Evolutionary conservation across 2,329 filamentous ascomycete genomes (phyloP).

Genomic region (Beauveria medogensis): DNA sequence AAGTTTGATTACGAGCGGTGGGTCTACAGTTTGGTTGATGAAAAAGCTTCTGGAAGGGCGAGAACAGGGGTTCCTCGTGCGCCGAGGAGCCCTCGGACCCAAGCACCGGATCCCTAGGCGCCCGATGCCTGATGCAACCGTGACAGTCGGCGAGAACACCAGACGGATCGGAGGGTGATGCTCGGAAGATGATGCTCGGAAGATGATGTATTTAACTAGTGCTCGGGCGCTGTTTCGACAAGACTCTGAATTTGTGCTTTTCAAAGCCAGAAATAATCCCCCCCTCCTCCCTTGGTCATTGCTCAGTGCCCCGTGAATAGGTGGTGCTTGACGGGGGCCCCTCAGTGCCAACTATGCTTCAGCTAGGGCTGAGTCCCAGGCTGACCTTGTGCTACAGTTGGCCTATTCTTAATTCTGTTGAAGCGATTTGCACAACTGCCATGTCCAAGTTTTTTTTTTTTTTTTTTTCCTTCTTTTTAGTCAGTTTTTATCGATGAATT

Average conservation of each 20-base stretch:
- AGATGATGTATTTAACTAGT: neutral
- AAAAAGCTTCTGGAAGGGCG: neutral
- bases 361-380: too few species aligned
- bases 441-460: neutral
- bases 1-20: neutral
- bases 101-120: neutral
- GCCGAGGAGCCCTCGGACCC: conserved; percentile 1
- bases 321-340: too few species aligned
- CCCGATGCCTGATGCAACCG: neutral
- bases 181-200: neutral
- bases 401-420: too few species aligned
- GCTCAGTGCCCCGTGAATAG: too few species aligned
- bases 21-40: neutral
- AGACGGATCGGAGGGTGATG: neutral
- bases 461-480: neutral
- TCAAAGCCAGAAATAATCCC: neutral
- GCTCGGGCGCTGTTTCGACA: too few species aligned
- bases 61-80: neutral
- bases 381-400: too few species aligned
- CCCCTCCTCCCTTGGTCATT: too few species aligned
- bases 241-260: neutral
- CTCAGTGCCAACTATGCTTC: too few species aligned
- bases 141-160: neutral
- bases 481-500: neutral
- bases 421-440: too few species aligned